These are phyloP conservation scores for Pichia manshurica DNA, from an alignment of 805 yeast genomes.

Conservation along the genomic window DNA sequence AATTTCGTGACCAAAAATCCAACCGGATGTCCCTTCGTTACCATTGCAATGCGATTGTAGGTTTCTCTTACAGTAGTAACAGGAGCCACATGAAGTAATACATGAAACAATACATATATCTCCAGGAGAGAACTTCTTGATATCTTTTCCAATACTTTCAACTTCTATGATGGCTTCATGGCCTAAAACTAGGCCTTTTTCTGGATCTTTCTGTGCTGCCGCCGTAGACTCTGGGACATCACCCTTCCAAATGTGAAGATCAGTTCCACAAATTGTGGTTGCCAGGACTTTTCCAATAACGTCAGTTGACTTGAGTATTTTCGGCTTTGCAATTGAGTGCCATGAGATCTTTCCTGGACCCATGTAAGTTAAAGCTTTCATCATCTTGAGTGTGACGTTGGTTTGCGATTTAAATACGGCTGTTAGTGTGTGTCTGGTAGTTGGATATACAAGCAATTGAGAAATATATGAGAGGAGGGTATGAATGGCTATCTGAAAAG, in stretches of 20 bases:
- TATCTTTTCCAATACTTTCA: conserved; percentile 43
- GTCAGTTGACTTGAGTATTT: conserved; percentile 41
- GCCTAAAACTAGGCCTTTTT: conserved; percentile 39
- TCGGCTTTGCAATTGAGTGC: conserved; percentile 38
- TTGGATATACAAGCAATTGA: too few species aligned
- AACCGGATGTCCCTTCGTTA: conserved; percentile 37
- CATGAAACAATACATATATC: conserved; percentile 62
- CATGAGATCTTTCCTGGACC: conserved; percentile 38
- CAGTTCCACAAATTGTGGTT: conserved; percentile 63
- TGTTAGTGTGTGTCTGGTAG: too few species aligned
- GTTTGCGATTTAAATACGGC: too few species aligned
- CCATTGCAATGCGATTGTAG: conserved; percentile 57
- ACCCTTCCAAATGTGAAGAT: conserved; percentile 57
- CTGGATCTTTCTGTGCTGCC: conserved; percentile 18
- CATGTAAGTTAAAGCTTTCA: conserved; percentile 45
- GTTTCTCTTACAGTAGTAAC: conserved; percentile 49
- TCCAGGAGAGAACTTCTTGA: conserved; percentile 45
- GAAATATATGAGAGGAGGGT: too few species aligned
- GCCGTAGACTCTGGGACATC: conserved; percentile 49
- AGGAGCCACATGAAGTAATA: conserved; percentile 55
- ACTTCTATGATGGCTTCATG: conserved; percentile 60
- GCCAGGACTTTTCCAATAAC: conserved; percentile 50
- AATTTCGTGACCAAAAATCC: conserved; percentile 51
- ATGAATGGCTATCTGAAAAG: too few species aligned
- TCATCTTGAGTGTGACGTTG: conserved; percentile 21